phyloP scores from a whole-genome alignment of 331 rosid species.

The Malus hybrid region DNA sequence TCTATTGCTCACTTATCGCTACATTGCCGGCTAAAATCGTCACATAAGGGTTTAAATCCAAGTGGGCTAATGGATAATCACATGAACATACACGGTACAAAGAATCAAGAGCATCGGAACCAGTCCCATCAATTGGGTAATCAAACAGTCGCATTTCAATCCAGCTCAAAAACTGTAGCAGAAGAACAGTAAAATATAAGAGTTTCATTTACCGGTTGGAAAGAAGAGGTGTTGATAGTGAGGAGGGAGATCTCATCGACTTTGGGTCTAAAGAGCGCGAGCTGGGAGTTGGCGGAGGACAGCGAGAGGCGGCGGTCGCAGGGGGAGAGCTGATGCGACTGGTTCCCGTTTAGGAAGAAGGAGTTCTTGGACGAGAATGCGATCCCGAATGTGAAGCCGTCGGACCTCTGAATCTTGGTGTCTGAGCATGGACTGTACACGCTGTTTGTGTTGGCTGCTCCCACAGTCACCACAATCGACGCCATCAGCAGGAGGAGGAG shows the following conservation, averaged over 20 bases:
- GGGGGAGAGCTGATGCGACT: slow-evolving; percentile 60
- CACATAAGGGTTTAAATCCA: neutral
- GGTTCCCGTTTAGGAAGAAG: slow-evolving; percentile 31
- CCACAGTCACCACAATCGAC: neutral
- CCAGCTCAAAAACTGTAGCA: neutral
- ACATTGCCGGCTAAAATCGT: too few relatives aligned
- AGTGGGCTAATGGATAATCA: neutral
- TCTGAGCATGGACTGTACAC: slow-evolving; percentile 58
- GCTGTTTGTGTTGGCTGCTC: slow-evolving; percentile 34
- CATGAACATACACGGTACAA: neutral
- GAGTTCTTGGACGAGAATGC: slow-evolving; percentile 46
- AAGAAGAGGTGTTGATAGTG: slow-evolving; percentile 44
- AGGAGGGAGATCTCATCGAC: slow-evolving; percentile 77
- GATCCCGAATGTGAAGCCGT: slow-evolving; percentile 64
- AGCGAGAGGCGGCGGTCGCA: slow-evolving; percentile 61
- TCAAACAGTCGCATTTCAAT: neutral
- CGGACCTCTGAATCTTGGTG: slow-evolving; percentile 61
- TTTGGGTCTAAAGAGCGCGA: slow-evolving; percentile 56
- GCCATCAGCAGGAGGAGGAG: slow-evolving; percentile 11
- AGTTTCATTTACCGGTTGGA: slow-evolving; percentile 46
- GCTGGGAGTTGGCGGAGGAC: slow-evolving; percentile 38
- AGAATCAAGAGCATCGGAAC: too few relatives aligned
- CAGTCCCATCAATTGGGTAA: neutral
- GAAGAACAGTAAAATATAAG: neutral
- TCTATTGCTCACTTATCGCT: neutral